Evolutionary conservation across 73 alveolate genomes (phyloP).

Genomic region (Halteria grandinella): DNA sequence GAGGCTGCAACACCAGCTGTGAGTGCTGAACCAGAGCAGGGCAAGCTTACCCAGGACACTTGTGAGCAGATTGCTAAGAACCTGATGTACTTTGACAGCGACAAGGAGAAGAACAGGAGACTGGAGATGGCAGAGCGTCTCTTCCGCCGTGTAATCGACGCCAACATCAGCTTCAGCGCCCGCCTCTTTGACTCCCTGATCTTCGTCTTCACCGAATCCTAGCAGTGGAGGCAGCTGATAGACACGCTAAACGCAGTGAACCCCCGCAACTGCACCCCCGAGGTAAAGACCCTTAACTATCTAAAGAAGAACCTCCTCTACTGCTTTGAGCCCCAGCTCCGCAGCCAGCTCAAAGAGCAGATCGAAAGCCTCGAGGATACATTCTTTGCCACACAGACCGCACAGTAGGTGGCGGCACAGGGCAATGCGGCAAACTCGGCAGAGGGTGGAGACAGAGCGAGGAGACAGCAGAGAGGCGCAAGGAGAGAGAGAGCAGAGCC

Average conservation of each 20-base stretch:
- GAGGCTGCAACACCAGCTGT: too few species aligned
- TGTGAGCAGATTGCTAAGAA: neutral
- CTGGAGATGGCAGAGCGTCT: conserved; percentile 5
- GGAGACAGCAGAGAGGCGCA: neutral
- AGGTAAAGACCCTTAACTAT: conserved; percentile 10
- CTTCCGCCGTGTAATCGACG: neutral
- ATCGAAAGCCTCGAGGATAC: neutral
- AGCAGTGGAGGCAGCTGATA: neutral
- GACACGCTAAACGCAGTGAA: neutral
- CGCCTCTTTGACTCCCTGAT: conserved; percentile 6
- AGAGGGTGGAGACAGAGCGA: too few species aligned
- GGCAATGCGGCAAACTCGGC: too few species aligned
- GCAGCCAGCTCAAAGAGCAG: conserved; percentile 1
- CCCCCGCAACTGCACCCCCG: neutral
- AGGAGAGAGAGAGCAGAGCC: neutral
- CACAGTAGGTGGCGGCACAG: too few species aligned
- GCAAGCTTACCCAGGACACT: neutral
- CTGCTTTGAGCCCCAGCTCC: neutral
- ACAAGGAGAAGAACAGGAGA: conserved; percentile 1
- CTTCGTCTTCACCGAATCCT: conserved; percentile 6
- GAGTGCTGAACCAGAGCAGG: neutral
- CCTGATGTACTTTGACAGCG: neutral
- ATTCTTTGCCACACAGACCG: too few species aligned
- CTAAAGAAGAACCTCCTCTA: conserved; percentile 29
- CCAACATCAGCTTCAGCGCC: neutral